phyloP scores from a whole-genome alignment of 495 filamentous ascomycete genomes.

The Cudoniella acicularis region DNA sequence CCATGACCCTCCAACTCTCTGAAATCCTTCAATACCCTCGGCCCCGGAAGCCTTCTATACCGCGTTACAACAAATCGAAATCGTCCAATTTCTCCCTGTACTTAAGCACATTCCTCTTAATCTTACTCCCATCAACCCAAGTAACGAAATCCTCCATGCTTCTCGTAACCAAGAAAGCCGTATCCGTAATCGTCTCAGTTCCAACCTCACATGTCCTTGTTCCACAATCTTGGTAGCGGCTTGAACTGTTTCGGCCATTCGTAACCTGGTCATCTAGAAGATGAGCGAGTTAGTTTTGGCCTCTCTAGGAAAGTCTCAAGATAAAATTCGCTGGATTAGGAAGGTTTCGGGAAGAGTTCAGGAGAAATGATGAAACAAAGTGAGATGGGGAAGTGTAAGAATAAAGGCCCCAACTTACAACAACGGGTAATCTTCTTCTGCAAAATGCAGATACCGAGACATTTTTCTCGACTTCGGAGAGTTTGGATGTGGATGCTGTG shows the following conservation, averaged over 20 bases:
- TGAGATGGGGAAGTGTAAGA: no score
- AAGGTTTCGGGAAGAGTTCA: no score
- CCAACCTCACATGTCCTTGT: conserved; percentile 92
- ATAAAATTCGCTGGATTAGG: no score
- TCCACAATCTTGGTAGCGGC: conserved; percentile 84
- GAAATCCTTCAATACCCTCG: no score
- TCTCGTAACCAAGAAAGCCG: conserved; percentile 69
- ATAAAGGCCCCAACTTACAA: no score
- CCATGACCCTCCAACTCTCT: no score
- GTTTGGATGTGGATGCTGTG: conserved; percentile 56
- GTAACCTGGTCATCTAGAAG: conserved; percentile 77
- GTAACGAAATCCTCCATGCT: conserved; percentile 97
- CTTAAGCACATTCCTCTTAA: conserved; percentile 88
- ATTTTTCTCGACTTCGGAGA: conserved; percentile 80
- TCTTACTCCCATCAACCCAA: conserved; percentile 95
- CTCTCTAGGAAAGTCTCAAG: no score
- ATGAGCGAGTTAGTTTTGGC: no score
- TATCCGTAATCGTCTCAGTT: conserved; percentile 84
- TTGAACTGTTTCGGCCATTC: conserved; percentile 86
- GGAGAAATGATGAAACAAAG: no score
- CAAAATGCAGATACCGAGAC: conserved; percentile 84
- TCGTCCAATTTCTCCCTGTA: conserved; percentile 96
- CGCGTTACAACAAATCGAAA: conserved; percentile 85
- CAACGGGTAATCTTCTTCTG: conserved; percentile 71
- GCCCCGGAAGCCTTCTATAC: no score